These are phyloP conservation scores for Cardamine occulta DNA, from an alignment of 345 rosid genomes.

Conservation along the genomic window DNA sequence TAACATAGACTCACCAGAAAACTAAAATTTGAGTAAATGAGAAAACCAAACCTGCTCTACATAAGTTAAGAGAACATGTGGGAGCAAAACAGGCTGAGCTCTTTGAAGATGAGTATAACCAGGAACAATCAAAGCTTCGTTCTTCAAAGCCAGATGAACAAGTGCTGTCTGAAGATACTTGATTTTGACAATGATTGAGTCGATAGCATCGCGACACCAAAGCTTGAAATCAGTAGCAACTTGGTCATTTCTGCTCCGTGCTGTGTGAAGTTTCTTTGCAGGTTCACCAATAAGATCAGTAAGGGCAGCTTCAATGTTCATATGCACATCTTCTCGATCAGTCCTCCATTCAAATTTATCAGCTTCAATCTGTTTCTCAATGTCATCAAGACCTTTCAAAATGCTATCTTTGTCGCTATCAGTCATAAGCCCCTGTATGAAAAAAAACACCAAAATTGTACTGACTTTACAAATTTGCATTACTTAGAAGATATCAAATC, in stretches of 20 bases:
- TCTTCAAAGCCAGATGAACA: constrained; percentile 72
- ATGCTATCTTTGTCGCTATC: constrained; percentile 69
- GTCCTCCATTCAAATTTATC: constrained; percentile 86
- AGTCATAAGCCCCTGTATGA: constrained; percentile 70
- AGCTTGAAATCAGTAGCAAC: constrained; percentile 86
- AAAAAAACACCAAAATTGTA: not conserved
- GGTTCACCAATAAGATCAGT: constrained; percentile 97
- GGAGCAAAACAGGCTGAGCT: constrained; percentile 89
- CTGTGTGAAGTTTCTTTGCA: constrained; percentile 96
- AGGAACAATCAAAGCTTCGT: constrained; percentile 75
- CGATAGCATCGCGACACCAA: constrained; percentile 96
- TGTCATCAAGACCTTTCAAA: constrained; percentile 75
- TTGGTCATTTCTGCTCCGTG: constrained; percentile 90
- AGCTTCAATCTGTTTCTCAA: constrained; percentile 62
- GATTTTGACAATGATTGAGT: constrained; percentile 52
- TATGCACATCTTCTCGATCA: constrained; percentile 93
- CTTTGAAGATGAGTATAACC: constrained; percentile 97
- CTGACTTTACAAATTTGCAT: not conserved
- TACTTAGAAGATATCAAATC: not conserved
- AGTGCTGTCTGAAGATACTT: constrained; percentile 65
- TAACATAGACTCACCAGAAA: not conserved
- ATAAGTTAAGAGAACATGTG: constrained; percentile 82
- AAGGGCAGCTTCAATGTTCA: constrained; percentile 95
- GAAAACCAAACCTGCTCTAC: constrained; percentile 74
- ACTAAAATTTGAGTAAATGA: not conserved